Percentiles rank a stretch among this genome's conserved stretches.
Conservation (phyloP, 352 stramenopile species). For the Phytophthora macrochlamydospora region DNA sequence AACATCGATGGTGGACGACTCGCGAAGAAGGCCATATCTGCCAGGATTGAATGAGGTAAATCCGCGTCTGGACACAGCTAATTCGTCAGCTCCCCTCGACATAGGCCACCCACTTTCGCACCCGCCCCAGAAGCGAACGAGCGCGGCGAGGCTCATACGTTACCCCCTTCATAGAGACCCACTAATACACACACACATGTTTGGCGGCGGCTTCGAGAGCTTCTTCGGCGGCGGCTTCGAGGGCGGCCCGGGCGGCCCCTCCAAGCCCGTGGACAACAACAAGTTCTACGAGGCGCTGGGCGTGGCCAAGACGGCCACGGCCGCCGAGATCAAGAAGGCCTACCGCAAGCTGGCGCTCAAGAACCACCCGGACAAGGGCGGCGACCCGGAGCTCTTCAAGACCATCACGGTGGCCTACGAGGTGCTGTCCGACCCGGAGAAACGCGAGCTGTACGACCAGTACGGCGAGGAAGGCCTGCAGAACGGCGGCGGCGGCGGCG, state of each 20-base stretch:
- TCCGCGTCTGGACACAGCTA: too few species aligned
- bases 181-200: constrained; percentile 45
- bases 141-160: constrained; percentile 21
- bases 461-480: constrained; percentile 99
- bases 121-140: constrained; percentile 20
- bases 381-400: constrained; percentile 97
- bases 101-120: constrained; percentile 36
- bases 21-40: too few species aligned
- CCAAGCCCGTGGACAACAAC: constrained; percentile 84
- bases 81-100: constrained; percentile 4
- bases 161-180: constrained; percentile 20
- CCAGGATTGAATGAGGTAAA: too few species aligned
- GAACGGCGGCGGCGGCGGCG: constrained; percentile 75
- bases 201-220: constrained; percentile 85
- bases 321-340: constrained; percentile 90
- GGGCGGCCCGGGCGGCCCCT: constrained; percentile 44
- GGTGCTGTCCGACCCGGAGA: constrained; percentile 95
- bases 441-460: constrained; percentile 91
- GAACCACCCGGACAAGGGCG: constrained; percentile 99
- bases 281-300: constrained; percentile 91
- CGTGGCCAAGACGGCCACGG: constrained; percentile 82
- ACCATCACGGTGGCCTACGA: constrained; percentile 96
- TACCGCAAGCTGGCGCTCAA: constrained; percentile 91
- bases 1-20: too few species aligned
- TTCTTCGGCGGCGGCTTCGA: constrained; percentile 86